A percentile compares a stretch with the other conserved stretches of the same genome.
Evolutionary conservation across 2,329 filamentous ascomycete genomes (phyloP).

Genomic region (Amesomyces nigricolor): DNA sequence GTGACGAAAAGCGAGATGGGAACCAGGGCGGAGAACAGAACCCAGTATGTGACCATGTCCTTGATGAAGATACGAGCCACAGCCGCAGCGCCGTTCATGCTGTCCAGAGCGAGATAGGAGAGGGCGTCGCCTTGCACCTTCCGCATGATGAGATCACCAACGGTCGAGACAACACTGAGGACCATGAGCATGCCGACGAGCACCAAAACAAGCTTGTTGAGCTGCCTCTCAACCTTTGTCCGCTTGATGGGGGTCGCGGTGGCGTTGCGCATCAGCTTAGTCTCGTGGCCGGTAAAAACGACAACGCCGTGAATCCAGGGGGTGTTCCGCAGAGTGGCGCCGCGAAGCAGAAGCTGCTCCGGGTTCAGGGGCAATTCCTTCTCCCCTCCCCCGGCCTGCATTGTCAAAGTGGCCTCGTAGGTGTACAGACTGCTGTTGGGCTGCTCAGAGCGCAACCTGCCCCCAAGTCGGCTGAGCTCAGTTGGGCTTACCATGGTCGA

Average conservation of each 20-base stretch:
- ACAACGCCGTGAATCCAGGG: slow-evolving; percentile 96
- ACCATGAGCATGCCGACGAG: slow-evolving; percentile 77
- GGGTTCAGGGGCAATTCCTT: slow-evolving; percentile 86
- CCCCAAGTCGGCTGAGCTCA: slow-evolving; percentile 79
- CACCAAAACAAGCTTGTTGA: slow-evolving; percentile 89
- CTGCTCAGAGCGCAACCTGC: slow-evolving; percentile 87
- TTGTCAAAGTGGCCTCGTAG: slow-evolving; percentile 91
- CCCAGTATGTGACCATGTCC: slow-evolving; percentile 98
- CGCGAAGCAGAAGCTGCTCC: slow-evolving; percentile 87
- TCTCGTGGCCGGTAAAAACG: slow-evolving; percentile 96
- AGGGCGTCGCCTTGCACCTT: slow-evolving; percentile 58
- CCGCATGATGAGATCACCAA: slow-evolving; percentile 81
- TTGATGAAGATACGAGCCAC: slow-evolving; percentile 79
- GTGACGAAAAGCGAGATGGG: slow-evolving; percentile 98
- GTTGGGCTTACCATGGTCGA: slow-evolving; percentile 77
- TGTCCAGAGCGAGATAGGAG: slow-evolving; percentile 64
- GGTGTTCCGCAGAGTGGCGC: slow-evolving; percentile 90
- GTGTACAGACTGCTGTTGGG: slow-evolving; percentile 98
- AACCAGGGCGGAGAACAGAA: slow-evolving; percentile 91
- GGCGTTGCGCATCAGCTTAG: slow-evolving; percentile 97
- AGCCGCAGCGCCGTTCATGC: slow-evolving; percentile 47
- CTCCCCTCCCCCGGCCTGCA: slow-evolving; percentile 84
- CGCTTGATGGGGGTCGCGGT: slow-evolving; percentile 96
- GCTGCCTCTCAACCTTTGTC: slow-evolving; percentile 88
- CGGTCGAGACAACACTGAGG: slow-evolving; percentile 83